Conservation (phyloP, 202 grass and related monocot genomes). For the Dendrocalamus latiflorus region DNA sequence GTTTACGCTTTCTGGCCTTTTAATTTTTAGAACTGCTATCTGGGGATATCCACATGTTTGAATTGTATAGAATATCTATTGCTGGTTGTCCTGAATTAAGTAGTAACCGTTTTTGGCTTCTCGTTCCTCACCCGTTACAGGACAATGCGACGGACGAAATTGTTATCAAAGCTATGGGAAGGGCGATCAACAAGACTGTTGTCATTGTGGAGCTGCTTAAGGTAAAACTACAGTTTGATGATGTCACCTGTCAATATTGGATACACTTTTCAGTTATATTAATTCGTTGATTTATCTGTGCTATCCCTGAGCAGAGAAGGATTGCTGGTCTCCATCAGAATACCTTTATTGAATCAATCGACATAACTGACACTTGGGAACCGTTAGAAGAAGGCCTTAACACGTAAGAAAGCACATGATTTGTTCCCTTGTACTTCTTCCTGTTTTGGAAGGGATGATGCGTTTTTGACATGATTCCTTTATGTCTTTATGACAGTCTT, state of each 20-base stretch:
- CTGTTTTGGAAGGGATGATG: not conserved
- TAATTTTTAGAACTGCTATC: not conserved
- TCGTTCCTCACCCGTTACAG: conserved; percentile 3
- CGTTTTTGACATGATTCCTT: not conserved
- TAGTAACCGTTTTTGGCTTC: not conserved
- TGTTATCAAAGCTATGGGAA: conserved; percentile 91
- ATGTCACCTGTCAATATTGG: not conserved
- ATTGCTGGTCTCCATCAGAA: conserved; percentile 93
- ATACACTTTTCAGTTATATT: too few relatives aligned
- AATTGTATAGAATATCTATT: not conserved
- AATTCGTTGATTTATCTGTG: not conserved
- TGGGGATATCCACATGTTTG: not conserved
- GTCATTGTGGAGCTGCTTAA: conserved; percentile 87
- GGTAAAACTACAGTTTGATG: conserved; percentile 12
- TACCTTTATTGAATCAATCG: conserved; percentile 66
- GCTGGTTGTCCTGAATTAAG: not conserved
- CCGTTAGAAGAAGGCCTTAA: conserved; percentile 90
- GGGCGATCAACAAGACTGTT: conserved; percentile 83
- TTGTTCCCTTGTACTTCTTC: not conserved
- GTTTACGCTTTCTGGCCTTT: not conserved
- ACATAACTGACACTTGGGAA: conserved; percentile 94
- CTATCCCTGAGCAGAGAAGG: conserved; percentile 48
- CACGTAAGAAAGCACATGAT: conserved; percentile 35
- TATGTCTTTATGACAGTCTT: conserved; percentile 38
- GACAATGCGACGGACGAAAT: conserved; percentile 59